Percentiles rank a stretch among this genome's conserved stretches.
Conservation (phyloP, 306 rosid genomes). For the Adenanthera pavonina region DNA sequence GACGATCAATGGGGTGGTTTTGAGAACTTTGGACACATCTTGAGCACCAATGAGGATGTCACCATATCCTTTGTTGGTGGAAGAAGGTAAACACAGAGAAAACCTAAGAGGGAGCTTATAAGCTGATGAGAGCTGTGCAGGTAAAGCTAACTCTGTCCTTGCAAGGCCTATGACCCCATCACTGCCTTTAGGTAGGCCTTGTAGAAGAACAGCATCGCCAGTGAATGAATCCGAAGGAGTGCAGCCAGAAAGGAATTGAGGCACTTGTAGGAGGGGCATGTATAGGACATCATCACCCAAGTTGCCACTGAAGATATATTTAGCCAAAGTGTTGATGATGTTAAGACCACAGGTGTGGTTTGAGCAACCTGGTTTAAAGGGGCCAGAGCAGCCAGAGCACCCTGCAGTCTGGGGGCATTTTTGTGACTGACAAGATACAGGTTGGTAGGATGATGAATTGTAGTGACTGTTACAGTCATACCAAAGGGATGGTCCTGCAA, state of each 20-base stretch:
- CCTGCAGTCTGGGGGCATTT: conserved; percentile 22
- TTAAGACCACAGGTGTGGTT: conserved; percentile 36
- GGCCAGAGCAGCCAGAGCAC: conserved; percentile 41
- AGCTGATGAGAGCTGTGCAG: conserved; percentile 30
- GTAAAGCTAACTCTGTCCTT: conserved; percentile 22
- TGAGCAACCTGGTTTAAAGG: conserved; percentile 51
- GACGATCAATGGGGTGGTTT: conserved; percentile 32
- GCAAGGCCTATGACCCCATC: conserved; percentile 43
- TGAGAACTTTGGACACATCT: conserved; percentile 3
- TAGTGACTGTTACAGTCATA: conserved; percentile 37
- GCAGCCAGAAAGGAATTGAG: conserved; percentile 29
- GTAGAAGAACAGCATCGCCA: background rate
- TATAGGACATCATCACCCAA: conserved; percentile 25
- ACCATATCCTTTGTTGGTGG: conserved; percentile 27
- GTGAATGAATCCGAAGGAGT: background rate
- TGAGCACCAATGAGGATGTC: conserved; percentile 32
- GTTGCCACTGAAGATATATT: background rate
- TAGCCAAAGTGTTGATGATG: background rate
- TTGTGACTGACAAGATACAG: conserved; percentile 32
- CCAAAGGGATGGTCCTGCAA: conserved; percentile 47
- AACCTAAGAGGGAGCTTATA: conserved; percentile 29
- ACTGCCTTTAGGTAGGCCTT: conserved; percentile 3
- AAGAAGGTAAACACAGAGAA: conserved; percentile 47
- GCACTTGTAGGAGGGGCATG: background rate
- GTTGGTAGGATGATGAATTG: conserved; percentile 45